A percentile compares a stretch with the other conserved stretches of the same genome.
Evolutionary conservation across 345 rosid species (phyloP).

Genomic region (Psidium guajava): DNA sequence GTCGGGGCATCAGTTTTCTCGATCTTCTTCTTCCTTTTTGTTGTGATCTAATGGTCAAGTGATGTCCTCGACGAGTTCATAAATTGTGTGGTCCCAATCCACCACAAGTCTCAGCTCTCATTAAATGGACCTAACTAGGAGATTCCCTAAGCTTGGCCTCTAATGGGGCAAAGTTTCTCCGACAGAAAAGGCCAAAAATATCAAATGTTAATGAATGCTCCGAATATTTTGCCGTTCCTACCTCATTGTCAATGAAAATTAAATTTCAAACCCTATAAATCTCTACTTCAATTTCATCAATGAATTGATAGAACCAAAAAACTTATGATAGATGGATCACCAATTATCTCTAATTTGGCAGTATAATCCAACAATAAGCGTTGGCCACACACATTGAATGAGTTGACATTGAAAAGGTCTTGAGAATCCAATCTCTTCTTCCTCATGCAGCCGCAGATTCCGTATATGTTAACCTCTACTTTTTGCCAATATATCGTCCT

Average conservation of each 20-base stretch:
- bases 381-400: not conserved
- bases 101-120: not conserved
- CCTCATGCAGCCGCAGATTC: not conserved
- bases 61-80: too few relatives aligned
- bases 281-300: too few relatives aligned
- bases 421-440: not conserved
- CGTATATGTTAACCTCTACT: not conserved
- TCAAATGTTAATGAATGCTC: not conserved
- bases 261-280: too few relatives aligned
- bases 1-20: too few relatives aligned
- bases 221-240: too few relatives aligned
- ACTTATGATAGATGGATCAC: not conserved
- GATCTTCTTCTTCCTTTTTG: too few relatives aligned
- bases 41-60: too few relatives aligned
- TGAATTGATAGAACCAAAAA: too few relatives aligned
- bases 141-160: not conserved
- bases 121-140: not conserved
- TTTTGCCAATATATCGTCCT: not conserved
- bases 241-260: too few relatives aligned
- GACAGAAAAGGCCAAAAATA: not conserved
- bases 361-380: not conserved
- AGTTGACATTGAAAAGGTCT: not conserved
- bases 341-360: not conserved
- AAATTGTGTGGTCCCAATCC: not conserved
- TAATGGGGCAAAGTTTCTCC: not conserved